phyloP scores from a whole-genome alignment of 2,329 filamentous ascomycete species.

The Dactylellina leptospora region DNA sequence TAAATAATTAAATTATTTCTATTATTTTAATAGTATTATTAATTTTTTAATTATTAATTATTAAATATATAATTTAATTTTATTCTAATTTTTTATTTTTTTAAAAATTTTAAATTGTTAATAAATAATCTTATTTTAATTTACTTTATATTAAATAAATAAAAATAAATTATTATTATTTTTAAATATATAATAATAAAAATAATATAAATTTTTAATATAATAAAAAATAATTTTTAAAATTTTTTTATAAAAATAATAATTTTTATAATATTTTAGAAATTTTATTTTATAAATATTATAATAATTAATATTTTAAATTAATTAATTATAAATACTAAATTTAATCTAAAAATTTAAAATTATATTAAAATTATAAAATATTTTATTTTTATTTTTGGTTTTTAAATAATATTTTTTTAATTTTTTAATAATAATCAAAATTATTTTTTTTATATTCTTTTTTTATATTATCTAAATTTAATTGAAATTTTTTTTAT shows the following conservation, averaged over 20 bases:
- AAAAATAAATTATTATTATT: conserved; percentile 10
- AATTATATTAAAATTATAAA: not conserved
- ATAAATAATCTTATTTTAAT: conserved; percentile 7
- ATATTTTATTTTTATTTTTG: not conserved
- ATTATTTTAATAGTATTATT: not conserved
- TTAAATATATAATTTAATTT: not conserved
- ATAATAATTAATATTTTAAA: too few species aligned
- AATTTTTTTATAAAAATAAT: not conserved
- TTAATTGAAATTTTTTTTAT: not conserved
- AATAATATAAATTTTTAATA: not conserved
- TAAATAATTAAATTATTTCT: not conserved
- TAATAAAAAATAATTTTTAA: conserved; percentile 1
- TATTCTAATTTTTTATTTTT: conserved; percentile 8
- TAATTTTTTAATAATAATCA: not conserved
- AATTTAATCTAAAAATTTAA: too few species aligned
- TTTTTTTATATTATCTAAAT: not conserved
- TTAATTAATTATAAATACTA: too few species aligned
- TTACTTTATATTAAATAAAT: not conserved
- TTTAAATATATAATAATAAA: not conserved
- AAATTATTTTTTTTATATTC: not conserved
- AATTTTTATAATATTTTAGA: not conserved
- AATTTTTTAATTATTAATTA: not conserved
- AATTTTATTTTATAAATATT: not conserved
- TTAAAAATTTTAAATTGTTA: conserved; percentile 8
- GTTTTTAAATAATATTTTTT: conserved; percentile 1